Evolutionary conservation across 371 early-diverging fungal species (phyloP).

Genomic region (Apophysomyces trapeziformis): DNA sequence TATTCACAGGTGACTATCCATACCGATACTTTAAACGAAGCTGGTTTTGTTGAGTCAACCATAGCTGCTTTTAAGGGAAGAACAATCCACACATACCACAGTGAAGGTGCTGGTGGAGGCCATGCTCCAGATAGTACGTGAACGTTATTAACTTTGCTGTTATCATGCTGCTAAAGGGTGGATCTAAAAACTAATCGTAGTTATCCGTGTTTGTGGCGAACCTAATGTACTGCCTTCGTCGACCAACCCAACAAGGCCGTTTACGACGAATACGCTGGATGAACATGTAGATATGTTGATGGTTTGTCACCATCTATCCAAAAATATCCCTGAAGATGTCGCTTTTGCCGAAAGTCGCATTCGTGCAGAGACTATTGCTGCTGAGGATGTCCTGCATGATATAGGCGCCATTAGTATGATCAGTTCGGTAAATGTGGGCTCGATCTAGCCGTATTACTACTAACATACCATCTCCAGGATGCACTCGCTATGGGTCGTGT

Average conservation of each 20-base stretch:
- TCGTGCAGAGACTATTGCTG: constrained; percentile 94
- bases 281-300: constrained; percentile 97
- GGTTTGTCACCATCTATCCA: constrained; percentile 96
- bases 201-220: constrained; percentile 82
- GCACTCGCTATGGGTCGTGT: constrained; percentile 95
- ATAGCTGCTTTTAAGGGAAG: constrained; percentile 86
- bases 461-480: constrained; percentile 42
- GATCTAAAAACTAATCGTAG: constrained; percentile 20
- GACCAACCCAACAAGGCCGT: constrained; percentile 94
- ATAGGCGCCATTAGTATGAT: constrained; percentile 92
- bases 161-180: not conserved
- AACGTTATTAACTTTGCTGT: too few species aligned
- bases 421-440: constrained; percentile 49
- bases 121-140: constrained; percentile 83
- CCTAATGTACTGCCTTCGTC: constrained; percentile 88
- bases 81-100: constrained; percentile 93
- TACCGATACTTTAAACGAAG: constrained; percentile 93
- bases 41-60: constrained; percentile 92
- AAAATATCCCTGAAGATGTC: constrained; percentile 92
- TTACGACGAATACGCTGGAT: constrained; percentile 90
- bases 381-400: constrained; percentile 92
- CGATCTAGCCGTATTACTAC: not conserved
- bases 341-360: constrained; percentile 96
- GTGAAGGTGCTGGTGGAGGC: constrained; percentile 97
- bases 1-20: constrained; percentile 78